Percentiles rank a stretch among this genome's conserved stretches.
phyloP scores from a whole-genome alignment of 805 yeast genomes.

The Cyberlindnera meyerae region DNA sequence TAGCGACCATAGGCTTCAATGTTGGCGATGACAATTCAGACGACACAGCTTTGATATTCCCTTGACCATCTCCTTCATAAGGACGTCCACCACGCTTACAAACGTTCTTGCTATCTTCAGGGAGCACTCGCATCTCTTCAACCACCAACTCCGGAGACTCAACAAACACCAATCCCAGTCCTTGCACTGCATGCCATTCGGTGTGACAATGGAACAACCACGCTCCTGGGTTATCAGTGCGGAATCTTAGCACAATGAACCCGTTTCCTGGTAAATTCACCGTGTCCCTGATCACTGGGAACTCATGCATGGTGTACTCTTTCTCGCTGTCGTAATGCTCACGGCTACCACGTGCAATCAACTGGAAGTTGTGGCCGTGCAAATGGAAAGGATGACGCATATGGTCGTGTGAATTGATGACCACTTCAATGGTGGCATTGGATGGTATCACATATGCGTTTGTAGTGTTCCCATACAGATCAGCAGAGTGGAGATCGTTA shows the following conservation, averaged over 20 bases:
- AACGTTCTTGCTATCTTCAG: conserved; percentile 41
- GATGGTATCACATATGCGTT: conserved; percentile 55
- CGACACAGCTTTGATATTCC: conserved; percentile 47
- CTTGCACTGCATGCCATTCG: conserved; percentile 81
- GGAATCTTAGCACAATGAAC: conserved; percentile 60
- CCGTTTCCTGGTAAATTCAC: conserved; percentile 65
- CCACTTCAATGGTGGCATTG: conserved; percentile 66
- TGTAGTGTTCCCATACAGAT: conserved; percentile 68
- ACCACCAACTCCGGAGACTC: conserved; percentile 59
- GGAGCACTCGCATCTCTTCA: conserved; percentile 35
- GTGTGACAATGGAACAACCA: conserved; percentile 95
- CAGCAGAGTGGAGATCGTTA: conserved; percentile 45
- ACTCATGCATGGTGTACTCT: conserved; percentile 37
- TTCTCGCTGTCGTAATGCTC: conserved; percentile 25
- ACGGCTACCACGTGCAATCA: conserved; percentile 44
- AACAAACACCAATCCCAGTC: conserved; percentile 63
- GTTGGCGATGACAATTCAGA: conserved; percentile 42
- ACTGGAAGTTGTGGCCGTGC: conserved; percentile 70
- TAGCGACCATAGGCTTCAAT: too few relatives aligned
- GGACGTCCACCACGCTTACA: conserved; percentile 45
- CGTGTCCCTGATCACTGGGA: conserved; percentile 67
- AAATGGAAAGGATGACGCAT: conserved; percentile 77
- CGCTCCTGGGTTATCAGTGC: conserved; percentile 84
- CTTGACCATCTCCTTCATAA: conserved; percentile 55
- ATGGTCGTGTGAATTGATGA: conserved; percentile 72